Percentiles rank a stretch among this genome's conserved stretches.
phyloP scores from a whole-genome alignment of 192 early-diverging fungal species.

The Podila clonocystis region DNA sequence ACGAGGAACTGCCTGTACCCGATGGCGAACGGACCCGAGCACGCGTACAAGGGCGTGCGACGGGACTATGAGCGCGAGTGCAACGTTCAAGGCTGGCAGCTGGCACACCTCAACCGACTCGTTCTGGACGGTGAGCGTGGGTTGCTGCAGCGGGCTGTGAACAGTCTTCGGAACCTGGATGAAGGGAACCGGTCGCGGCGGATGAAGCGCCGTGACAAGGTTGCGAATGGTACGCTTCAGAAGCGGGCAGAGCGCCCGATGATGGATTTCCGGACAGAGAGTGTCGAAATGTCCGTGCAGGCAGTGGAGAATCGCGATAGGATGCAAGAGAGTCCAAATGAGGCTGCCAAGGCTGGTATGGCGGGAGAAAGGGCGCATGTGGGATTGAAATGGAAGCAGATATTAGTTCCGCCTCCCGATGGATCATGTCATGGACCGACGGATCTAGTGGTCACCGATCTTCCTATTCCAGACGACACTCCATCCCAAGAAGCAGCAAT shows the following conservation, averaged over 20 bases:
- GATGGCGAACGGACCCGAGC: conserved; percentile 71
- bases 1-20: conserved; percentile 86
- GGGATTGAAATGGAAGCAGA: background rate
- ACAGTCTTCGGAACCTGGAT: conserved; percentile 78
- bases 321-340: too few species aligned
- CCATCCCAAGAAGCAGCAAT: too few species aligned
- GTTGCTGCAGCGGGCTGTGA: conserved; percentile 86
- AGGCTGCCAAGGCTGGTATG: too few species aligned
- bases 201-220: conserved; percentile 78
- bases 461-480: background rate
- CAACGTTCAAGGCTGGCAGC: conserved; percentile 87
- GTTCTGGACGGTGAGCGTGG: conserved; percentile 76
- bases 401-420: conserved; percentile 2
- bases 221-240: conserved; percentile 62
- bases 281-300: too few species aligned
- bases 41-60: conserved; percentile 81
- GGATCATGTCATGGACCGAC: background rate
- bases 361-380: too few species aligned
- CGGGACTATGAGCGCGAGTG: conserved; percentile 89
- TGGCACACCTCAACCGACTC: conserved; percentile 79
- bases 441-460: background rate
- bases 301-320: too few species aligned
- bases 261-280: background rate
- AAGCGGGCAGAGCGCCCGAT: conserved; percentile 28
- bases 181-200: conserved; percentile 78